These are phyloP conservation scores for Lotus japonicus DNA, from an alignment of 306 rosid species.

Conservation along the genomic window DNA sequence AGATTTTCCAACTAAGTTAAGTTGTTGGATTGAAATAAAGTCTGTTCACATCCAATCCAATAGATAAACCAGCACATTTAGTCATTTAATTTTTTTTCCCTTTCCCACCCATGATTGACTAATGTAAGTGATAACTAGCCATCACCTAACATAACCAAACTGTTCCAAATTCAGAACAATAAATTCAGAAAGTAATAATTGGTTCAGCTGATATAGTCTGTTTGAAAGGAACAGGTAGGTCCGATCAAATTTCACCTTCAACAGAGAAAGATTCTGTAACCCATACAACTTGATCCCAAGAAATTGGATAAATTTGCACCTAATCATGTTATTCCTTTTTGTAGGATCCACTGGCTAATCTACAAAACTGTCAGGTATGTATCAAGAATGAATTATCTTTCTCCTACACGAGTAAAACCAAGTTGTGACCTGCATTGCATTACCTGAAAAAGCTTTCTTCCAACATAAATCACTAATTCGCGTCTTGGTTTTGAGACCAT, in stretches of 20 bases:
- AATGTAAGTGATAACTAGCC: not conserved
- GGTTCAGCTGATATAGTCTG: not conserved
- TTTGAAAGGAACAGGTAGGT: not conserved
- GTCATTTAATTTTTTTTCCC: not conserved
- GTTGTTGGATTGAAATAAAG: no score
- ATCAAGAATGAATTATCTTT: not conserved
- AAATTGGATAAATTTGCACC: not conserved
- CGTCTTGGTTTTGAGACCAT: slow-evolving; percentile 21
- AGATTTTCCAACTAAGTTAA: no score
- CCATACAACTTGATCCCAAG: not conserved
- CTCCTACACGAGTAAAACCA: not conserved
- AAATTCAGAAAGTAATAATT: not conserved
- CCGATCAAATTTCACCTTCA: not conserved
- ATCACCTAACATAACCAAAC: not conserved
- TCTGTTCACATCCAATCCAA: no score
- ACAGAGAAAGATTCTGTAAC: not conserved
- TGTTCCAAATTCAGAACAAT: not conserved
- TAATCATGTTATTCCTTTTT: not conserved
- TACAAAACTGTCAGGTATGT: not conserved
- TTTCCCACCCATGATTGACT: not conserved
- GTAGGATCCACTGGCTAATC: not conserved
- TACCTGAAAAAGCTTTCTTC: slow-evolving; percentile 64
- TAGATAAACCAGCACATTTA: no score
- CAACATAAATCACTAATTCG: slow-evolving; percentile 46
- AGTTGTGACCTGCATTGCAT: slow-evolving; percentile 5